A percentile compares a stretch with the other conserved stretches of the same genome.
These are phyloP conservation scores for Pythium guiyangense DNA, from an alignment of 352 stramenopile genomes.

Conservation along the genomic window DNA sequence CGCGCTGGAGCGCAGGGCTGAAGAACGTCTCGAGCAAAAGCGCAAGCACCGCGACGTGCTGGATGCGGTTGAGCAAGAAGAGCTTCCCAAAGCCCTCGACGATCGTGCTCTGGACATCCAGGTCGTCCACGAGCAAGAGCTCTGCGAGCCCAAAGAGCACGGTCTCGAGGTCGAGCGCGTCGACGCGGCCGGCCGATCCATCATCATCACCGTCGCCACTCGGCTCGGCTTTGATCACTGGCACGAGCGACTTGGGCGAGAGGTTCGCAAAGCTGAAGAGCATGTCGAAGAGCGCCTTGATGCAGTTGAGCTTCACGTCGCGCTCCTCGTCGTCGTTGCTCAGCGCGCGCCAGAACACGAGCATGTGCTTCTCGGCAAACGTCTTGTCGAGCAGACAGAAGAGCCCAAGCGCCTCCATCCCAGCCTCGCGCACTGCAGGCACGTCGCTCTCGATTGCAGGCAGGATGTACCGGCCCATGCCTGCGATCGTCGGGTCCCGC, in stretches of 20 bases:
- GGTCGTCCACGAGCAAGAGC: conserved; percentile 45
- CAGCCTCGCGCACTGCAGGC: conserved; percentile 59
- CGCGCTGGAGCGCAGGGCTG: conserved; percentile 47
- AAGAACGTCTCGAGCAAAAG: conserved; percentile 75
- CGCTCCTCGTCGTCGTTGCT: conserved; percentile 77
- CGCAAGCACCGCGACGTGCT: conserved; percentile 52
- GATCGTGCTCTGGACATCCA: conserved; percentile 69
- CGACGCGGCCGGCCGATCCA: conserved; percentile 7
- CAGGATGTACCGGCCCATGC: conserved; percentile 70
- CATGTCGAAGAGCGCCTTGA: conserved; percentile 68
- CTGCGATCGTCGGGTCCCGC: conserved; percentile 57
- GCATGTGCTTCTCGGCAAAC: conserved; percentile 59
- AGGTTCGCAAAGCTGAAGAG: conserved; percentile 58
- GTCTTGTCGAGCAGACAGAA: conserved; percentile 69
- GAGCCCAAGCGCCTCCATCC: conserved; percentile 68
- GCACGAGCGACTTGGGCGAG: conserved; percentile 41
- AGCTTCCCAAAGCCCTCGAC: conserved; percentile 75
- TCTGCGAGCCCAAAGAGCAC: conserved; percentile 58
- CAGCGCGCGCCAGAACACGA: conserved; percentile 75
- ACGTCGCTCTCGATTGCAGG: conserved; percentile 76
- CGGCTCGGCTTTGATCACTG: conserved; percentile 21
- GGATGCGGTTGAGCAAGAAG: conserved; percentile 68
- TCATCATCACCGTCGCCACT: conserved; percentile 17
- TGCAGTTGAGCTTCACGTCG: conserved; percentile 74
- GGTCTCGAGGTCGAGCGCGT: conserved; percentile 50